These are phyloP conservation scores for Blastobotrys attinorum DNA, from an alignment of 805 yeast genomes.

Conservation along the genomic window DNA sequence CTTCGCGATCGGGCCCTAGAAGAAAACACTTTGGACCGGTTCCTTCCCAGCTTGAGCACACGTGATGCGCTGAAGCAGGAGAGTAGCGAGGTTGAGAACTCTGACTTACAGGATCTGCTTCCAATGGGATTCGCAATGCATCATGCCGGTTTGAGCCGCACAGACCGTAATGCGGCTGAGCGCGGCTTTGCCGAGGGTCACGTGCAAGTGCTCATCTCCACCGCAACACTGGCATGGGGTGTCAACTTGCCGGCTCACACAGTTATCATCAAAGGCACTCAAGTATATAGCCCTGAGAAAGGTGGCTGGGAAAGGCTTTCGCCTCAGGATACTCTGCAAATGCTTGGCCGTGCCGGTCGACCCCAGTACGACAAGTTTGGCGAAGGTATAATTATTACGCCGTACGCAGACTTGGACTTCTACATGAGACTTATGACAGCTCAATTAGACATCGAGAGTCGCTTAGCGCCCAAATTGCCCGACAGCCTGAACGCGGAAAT, in stretches of 20 bases:
- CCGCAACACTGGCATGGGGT: conserved; percentile 97
- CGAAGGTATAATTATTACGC: conserved; percentile 87
- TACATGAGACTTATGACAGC: conserved; percentile 86
- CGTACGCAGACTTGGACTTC: conserved; percentile 78
- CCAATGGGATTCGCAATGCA: conserved; percentile 79
- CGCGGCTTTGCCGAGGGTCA: conserved; percentile 85
- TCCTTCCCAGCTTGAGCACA: conserved; percentile 46
- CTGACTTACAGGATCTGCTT: conserved; percentile 49
- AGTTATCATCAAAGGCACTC: conserved; percentile 88
- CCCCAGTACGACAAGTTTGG: conserved; percentile 91
- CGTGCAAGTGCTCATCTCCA: conserved; percentile 74
- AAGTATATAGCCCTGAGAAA: conserved; percentile 81
- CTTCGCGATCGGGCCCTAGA: conserved; percentile 54
- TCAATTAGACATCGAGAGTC: conserved; percentile 89
- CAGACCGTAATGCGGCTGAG: conserved; percentile 71
- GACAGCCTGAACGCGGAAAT: conserved; percentile 85
- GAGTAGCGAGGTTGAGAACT: conserved; percentile 46
- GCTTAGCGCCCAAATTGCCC: conserved; percentile 58
- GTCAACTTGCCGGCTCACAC: conserved; percentile 94
- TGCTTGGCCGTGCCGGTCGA: conserved; percentile 98
- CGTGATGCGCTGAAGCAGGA: conserved; percentile 62
- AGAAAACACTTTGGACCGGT: conserved; percentile 39
- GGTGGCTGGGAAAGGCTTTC: conserved; percentile 89
- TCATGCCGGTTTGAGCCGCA: conserved; percentile 77
- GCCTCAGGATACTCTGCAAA: conserved; percentile 90